Evolutionary conservation across 2,329 filamentous ascomycete genomes (phyloP).

Genomic region (Apiospora hydei): DNA sequence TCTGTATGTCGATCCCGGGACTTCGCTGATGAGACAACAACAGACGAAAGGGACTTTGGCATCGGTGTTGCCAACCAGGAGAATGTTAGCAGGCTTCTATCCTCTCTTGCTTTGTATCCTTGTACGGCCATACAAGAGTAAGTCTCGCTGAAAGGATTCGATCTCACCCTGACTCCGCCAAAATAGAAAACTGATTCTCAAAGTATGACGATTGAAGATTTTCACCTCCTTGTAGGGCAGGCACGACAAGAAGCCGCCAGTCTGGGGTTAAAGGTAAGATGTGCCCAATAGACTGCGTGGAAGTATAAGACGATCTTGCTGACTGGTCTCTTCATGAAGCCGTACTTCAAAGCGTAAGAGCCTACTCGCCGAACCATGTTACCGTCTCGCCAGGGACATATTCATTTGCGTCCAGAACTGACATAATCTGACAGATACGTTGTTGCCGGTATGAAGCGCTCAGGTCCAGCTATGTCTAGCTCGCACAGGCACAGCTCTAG

Average conservation of each 20-base stretch:
- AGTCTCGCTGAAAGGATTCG: conserved; percentile 32
- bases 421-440: neutral
- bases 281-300: neutral
- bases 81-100: conserved; percentile 61
- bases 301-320: neutral
- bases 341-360: conserved; percentile 26
- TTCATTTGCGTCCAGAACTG: neutral
- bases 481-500: conserved; percentile 12
- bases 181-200: neutral
- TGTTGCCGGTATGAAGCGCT: conserved; percentile 10
- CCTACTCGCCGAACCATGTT: neutral
- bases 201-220: conserved; percentile 61
- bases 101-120: conserved; percentile 63
- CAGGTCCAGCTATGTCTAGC: neutral
- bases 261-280: conserved; percentile 61
- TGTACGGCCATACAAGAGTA: conserved; percentile 59
- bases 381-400: neutral
- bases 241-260: conserved; percentile 56
- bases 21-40: conserved; percentile 31
- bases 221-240: conserved; percentile 63
- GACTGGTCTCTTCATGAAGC: conserved; percentile 11
- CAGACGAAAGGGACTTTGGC: conserved; percentile 59
- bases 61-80: conserved; percentile 62
- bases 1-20: neutral
- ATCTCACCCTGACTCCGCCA: conserved; percentile 22